Evolutionary conservation across 2,329 filamentous ascomycete genomes (phyloP).

Genomic region (Trichoderma sp.): DNA sequence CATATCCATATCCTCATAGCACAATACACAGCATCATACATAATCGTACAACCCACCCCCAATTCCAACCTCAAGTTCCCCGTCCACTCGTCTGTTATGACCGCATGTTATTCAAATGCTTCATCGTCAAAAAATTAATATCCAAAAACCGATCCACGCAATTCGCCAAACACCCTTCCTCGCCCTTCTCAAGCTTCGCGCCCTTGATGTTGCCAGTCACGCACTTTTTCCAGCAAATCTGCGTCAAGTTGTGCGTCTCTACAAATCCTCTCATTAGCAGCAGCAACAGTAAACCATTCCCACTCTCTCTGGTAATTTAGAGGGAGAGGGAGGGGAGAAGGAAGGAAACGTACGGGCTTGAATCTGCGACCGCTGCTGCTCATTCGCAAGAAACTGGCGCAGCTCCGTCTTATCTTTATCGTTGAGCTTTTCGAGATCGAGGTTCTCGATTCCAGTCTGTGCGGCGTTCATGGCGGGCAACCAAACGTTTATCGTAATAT

Average conservation of each 20-base stretch:
- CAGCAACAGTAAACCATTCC: background rate
- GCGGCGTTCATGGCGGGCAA: constrained; percentile 38
- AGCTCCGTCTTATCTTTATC: constrained; percentile 85
- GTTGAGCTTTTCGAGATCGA: constrained; percentile 74
- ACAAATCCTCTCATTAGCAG: background rate
- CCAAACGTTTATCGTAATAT: background rate
- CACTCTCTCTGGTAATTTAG: background rate
- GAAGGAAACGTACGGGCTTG: constrained; percentile 56
- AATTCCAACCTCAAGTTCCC: background rate
- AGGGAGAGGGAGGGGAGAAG: no score
- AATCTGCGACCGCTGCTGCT: constrained; percentile 78
- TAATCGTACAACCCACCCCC: background rate
- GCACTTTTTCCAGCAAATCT: constrained; percentile 95
- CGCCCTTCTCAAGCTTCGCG: constrained; percentile 70
- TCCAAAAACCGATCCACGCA: constrained; percentile 95
- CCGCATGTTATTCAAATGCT: constrained; percentile 71
- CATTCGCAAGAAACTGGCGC: constrained; percentile 79
- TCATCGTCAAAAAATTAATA: constrained; percentile 79
- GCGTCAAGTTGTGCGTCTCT: constrained; percentile 60
- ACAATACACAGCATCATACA: background rate
- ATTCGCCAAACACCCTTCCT: constrained; percentile 85
- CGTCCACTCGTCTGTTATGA: constrained; percentile 25
- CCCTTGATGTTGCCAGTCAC: constrained; percentile 72
- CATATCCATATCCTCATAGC: background rate
- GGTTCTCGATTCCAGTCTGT: constrained; percentile 45